phyloP scores from a whole-genome alignment of 768 basidiomycete species.

The Leccinum subtestaceum region DNA sequence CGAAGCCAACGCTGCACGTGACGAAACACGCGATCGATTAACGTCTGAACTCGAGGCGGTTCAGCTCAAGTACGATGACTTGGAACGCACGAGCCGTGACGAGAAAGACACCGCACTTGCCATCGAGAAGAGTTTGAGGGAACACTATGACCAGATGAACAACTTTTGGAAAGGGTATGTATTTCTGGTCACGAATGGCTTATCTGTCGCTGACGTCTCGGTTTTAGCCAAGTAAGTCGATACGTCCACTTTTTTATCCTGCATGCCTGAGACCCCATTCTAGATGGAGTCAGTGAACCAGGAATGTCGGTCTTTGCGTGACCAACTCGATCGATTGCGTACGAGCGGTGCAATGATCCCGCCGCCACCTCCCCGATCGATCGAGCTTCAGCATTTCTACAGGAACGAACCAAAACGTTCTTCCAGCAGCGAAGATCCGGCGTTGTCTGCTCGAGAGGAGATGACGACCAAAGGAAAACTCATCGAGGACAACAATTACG shows the following conservation, averaged over 20 bases:
- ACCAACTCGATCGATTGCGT: conserved; percentile 26
- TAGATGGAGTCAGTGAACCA: conserved; percentile 24
- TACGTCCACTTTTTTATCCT: neutral
- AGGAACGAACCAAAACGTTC: conserved; percentile 20
- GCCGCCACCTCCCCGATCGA: conserved; percentile 12
- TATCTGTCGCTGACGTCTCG: conserved; percentile 19
- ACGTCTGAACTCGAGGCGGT: conserved; percentile 36
- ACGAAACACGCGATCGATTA: conserved; percentile 30
- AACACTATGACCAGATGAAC: conserved; percentile 48
- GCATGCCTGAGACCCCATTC: conserved; percentile 8
- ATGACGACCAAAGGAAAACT: conserved; percentile 22
- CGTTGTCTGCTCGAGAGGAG: conserved; percentile 10
- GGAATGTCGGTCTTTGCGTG: conserved; percentile 29
- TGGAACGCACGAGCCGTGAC: conserved; percentile 39
- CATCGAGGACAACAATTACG: conserved; percentile 25
- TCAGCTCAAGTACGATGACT: conserved; percentile 40
- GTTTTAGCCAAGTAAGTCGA: conserved; percentile 36
- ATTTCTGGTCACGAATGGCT: conserved; percentile 2
- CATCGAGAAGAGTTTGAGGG: conserved; percentile 52
- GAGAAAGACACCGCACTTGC: conserved; percentile 52
- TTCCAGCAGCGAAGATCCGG: conserved; percentile 15
- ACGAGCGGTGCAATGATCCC: conserved; percentile 7
- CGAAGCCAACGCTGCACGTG: conserved; percentile 31
- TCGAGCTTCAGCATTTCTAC: conserved; percentile 26
- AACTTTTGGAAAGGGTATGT: conserved; percentile 39